Base-by-base conservation (phyloP, 2,329 filamentous ascomycete species). In the Botrytis elliptica region DNA sequence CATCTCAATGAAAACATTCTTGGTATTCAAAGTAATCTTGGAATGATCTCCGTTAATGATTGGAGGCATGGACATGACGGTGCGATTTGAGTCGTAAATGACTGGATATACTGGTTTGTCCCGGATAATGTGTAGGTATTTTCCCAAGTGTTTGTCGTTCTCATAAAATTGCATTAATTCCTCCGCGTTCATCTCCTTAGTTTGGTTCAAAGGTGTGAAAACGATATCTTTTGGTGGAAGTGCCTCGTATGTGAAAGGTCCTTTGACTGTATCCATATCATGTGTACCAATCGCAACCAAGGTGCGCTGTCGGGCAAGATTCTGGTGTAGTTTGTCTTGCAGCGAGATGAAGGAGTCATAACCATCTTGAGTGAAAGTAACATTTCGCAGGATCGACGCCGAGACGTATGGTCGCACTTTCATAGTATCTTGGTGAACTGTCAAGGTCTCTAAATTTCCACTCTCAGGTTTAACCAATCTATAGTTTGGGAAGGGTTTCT, bases 31-130 rank as follows among this genome's bases (percentile, higher is more conserved):
- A 12, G 91, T 94, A 82, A 99, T 99, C 85, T 99, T 99, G 80
- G 95, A 98, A 84, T 96, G 95, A 81, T 99, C 90, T 80, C 95
- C 90, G 85, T 99, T 99, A 87, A 99, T 99, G 79, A 99, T 98
- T 29, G 96, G 96, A 1, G 96, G 96, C 79, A 99, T 87, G 12
- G 95, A 98, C 84, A 96, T 95, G 52, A 99, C 94, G 63, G 89
- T 90, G 62, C 90, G 88, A 81, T 97, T 93, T 70, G 93, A 89
- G 82, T 99, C 96, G 83, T 94, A 95, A 81, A 99, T 97, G 80
- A 97, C 94, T 36, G 96, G 96, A 83, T 99, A 99, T 62, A 97
- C 92, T 8, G 95, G 93, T 67, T 93, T 93, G 83, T 98, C 95
- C 76, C 92, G 90, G 82, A 99, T 97, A 79, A 99, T 99, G 84